Conservation (phyloP, 805 yeast genomes). For the Wickerhamomyces bisporus region DNA sequence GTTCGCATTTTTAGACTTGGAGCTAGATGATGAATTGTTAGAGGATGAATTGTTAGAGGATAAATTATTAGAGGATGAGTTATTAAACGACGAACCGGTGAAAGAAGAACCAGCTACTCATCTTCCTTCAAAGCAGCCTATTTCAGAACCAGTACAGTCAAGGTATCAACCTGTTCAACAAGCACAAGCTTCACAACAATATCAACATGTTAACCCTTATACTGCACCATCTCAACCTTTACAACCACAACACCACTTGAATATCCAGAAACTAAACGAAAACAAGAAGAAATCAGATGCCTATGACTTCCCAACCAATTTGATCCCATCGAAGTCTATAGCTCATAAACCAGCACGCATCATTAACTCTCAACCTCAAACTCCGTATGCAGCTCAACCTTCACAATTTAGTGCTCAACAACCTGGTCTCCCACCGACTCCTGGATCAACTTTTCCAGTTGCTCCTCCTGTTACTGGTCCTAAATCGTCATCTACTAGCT, state of each 20-base stretch:
- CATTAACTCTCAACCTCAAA: constrained; percentile 16
- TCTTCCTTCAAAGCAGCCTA: constrained; percentile 1
- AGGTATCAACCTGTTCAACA: constrained; percentile 7
- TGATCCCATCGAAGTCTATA: constrained; percentile 35
- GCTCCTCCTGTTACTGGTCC: background rate
- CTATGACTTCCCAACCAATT: constrained; percentile 63
- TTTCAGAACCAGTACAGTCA: constrained; percentile 1
- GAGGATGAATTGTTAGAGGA: constrained; percentile 32
- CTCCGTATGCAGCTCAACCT: background rate
- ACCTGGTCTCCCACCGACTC: background rate
- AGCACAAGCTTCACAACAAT: constrained; percentile 1
- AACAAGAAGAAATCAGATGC: constrained; percentile 66
- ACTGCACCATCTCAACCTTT: background rate
- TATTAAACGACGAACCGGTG: background rate
- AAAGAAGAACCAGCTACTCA: background rate
- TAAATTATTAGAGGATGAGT: constrained; percentile 27
- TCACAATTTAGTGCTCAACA: background rate
- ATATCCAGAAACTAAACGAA: constrained; percentile 31
- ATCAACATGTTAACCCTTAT: background rate
- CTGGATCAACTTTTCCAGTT: background rate
- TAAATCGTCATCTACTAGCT: background rate
- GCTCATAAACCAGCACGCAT: constrained; percentile 9
- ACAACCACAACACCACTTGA: constrained; percentile 14
- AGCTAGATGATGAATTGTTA: constrained; percentile 35
- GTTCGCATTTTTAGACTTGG: constrained; percentile 34